A percentile compares a stretch with the other conserved stretches of the same genome.
These are phyloP conservation scores for Ascochyta koolunga DNA, from an alignment of 2,329 filamentous ascomycete species.

Conservation along the genomic window DNA sequence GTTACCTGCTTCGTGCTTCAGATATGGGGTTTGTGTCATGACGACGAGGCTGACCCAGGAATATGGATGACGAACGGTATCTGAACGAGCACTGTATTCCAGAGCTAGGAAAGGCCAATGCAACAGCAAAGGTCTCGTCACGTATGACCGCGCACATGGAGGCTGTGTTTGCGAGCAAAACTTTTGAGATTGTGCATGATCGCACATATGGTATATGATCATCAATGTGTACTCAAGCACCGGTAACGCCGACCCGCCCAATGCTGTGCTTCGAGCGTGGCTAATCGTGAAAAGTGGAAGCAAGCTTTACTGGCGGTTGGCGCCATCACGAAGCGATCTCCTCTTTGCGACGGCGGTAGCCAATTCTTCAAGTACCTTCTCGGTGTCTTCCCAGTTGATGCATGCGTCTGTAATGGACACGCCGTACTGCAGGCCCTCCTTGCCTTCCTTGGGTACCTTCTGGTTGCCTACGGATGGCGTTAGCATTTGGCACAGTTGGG, in stretches of 20 bases:
- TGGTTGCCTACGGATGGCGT: slow-evolving; percentile 68
- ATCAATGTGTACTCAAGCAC: slow-evolving; percentile 9
- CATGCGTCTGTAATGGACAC: slow-evolving; percentile 98
- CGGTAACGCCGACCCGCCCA: slow-evolving; percentile 34
- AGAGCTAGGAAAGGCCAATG: neutral
- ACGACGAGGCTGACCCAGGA: neutral
- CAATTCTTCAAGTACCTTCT: slow-evolving; percentile 75
- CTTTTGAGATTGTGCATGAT: slow-evolving; percentile 13
- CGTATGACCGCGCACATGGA: too few species aligned
- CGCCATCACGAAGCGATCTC: slow-evolving; percentile 56
- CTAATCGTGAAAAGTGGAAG: slow-evolving; percentile 9
- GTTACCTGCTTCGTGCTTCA: neutral
- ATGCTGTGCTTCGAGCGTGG: slow-evolving; percentile 17
- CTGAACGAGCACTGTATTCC: neutral
- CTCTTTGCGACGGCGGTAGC: slow-evolving; percentile 80
- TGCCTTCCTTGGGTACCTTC: slow-evolving; percentile 88
- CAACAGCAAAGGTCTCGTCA: neutral
- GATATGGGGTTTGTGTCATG: neutral
- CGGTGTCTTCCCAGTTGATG: slow-evolving; percentile 92
- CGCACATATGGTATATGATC: slow-evolving; percentile 11
- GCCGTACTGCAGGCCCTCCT: slow-evolving; percentile 84
- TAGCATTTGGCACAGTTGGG: slow-evolving; percentile 8
- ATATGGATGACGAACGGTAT: too few species aligned
- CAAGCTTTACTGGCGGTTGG: slow-evolving; percentile 34
- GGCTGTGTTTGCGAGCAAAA: neutral